Evolutionary conservation across 768 basidiomycete genomes (phyloP).

Genomic region (Lanmaoa rubissima): DNA sequence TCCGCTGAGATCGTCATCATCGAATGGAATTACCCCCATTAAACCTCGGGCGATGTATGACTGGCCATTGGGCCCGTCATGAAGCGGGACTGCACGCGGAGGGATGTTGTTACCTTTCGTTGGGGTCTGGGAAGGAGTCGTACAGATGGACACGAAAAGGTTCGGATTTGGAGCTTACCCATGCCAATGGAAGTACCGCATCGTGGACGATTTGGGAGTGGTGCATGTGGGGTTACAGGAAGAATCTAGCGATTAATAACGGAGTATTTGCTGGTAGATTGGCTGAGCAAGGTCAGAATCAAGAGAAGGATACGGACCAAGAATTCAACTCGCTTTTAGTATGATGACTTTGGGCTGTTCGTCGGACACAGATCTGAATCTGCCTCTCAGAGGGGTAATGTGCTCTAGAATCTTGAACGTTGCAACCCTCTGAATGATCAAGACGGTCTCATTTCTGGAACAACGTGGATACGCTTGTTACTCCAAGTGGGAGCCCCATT

Average conservation of each 20-base stretch:
- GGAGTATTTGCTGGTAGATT: background rate
- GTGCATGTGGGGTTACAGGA: conserved; percentile 1
- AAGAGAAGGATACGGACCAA: background rate
- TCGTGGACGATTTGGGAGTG: background rate
- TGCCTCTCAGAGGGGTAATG: too few relatives aligned
- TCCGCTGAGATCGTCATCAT: background rate
- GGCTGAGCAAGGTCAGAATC: background rate
- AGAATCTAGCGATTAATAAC: too few relatives aligned
- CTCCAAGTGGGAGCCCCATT: background rate
- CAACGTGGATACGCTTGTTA: background rate
- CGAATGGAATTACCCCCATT: conserved; percentile 7
- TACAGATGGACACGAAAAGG: background rate
- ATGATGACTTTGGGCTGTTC: background rate
- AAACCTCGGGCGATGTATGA: conserved; percentile 21
- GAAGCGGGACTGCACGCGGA: conserved; percentile 16
- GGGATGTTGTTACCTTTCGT: conserved; percentile 21
- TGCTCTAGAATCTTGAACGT: background rate
- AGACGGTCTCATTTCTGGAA: background rate
- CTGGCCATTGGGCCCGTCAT: conserved; percentile 2
- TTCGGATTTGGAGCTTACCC: conserved; percentile 9
- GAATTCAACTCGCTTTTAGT: background rate
- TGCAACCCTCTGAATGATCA: conserved; percentile 8
- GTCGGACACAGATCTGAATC: background rate
- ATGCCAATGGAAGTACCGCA: conserved; percentile 9
- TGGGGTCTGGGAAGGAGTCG: conserved; percentile 4